Evolutionary conservation across 805 yeast species (phyloP).

Genomic region (Vanderwaltozyma polyspora): DNA sequence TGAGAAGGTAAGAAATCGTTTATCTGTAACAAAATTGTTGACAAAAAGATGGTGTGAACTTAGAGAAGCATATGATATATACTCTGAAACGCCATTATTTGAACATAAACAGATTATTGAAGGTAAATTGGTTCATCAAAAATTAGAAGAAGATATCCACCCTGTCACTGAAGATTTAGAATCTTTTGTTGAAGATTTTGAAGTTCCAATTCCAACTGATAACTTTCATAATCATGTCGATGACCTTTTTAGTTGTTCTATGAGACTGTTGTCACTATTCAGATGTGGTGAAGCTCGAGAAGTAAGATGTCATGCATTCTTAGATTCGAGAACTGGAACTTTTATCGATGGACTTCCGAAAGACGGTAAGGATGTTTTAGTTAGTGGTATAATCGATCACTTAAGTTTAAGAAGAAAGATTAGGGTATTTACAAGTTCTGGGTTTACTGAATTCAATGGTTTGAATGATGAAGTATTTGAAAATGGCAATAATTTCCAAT

Average conservation of each 20-base stretch:
- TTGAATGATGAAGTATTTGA: neutral
- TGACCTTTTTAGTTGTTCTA: slow-evolving; percentile 34
- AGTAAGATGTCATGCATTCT: slow-evolving; percentile 42
- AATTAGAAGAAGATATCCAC: slow-evolving; percentile 39
- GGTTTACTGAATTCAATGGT: neutral
- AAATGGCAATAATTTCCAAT: neutral
- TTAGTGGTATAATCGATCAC: slow-evolving; percentile 59
- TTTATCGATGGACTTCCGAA: slow-evolving; percentile 4
- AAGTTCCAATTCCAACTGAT: slow-evolving; percentile 13
- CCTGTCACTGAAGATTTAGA: slow-evolving; percentile 15
- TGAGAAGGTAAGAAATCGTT: slow-evolving; percentile 6
- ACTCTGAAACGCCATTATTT: slow-evolving; percentile 31
- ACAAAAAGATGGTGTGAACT: slow-evolving; percentile 63
- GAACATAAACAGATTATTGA: slow-evolving; percentile 32
- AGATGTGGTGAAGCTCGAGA: slow-evolving; percentile 47
- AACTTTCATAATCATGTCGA: slow-evolving; percentile 19
- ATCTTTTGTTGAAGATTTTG: slow-evolving; percentile 11
- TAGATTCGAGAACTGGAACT: slow-evolving; percentile 23
- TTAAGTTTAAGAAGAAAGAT: slow-evolving; percentile 18
- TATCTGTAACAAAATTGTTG: slow-evolving; percentile 45
- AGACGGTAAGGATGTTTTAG: slow-evolving; percentile 28
- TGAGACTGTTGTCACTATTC: slow-evolving; percentile 33
- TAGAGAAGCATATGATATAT: slow-evolving; percentile 40
- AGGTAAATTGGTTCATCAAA: slow-evolving; percentile 40
- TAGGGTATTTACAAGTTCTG: neutral